phyloP scores from a whole-genome alignment of 2,329 filamentous ascomycete species.

The Thelonectria blattea region DNA sequence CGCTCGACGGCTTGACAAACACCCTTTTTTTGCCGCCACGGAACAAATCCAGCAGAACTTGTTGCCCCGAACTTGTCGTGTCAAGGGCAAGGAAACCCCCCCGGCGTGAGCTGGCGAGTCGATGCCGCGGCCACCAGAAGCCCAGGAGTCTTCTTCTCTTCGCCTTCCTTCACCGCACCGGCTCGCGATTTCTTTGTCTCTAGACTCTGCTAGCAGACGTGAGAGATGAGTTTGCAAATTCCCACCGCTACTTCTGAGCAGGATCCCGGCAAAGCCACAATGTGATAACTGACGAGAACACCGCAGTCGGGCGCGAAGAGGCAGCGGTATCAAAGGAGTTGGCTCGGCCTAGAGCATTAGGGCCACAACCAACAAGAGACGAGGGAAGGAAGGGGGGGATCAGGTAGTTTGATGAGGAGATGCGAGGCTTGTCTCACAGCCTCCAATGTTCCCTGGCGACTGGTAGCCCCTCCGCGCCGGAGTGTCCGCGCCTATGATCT shows the following conservation, averaged over 20 bases:
- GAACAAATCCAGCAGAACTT: constrained; percentile 22
- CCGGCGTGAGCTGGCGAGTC: constrained; percentile 19
- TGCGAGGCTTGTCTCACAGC: constrained; percentile 30
- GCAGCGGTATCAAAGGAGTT: constrained; percentile 12
- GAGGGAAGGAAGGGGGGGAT: constrained; percentile 8
- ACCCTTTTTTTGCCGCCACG: constrained; percentile 23
- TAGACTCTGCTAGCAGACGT: constrained; percentile 23
- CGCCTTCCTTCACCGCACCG: constrained; percentile 15
- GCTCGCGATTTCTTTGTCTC: constrained; percentile 34
- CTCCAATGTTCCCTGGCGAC: constrained; percentile 27
- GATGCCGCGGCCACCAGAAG: constrained; percentile 31
- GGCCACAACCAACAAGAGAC: constrained; percentile 19
- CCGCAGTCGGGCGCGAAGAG: constrained; percentile 15
- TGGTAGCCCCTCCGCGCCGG: constrained; percentile 21
- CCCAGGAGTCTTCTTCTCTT: constrained; percentile 27
- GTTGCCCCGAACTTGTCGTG: constrained; percentile 25
- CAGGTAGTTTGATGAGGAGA: constrained; percentile 28
- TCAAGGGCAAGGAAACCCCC: constrained; percentile 29
- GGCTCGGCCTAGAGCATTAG: constrained; percentile 25
- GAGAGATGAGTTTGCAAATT: constrained; percentile 28
- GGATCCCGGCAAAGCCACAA: constrained; percentile 35
- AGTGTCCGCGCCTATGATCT: constrained; percentile 21
- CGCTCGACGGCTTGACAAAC: constrained; percentile 38
- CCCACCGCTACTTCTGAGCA: constrained; percentile 34
- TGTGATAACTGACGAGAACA: constrained; percentile 38